Evolutionary conservation across 106 monocot species (phyloP).

Genomic region (Agapanthus africanus): DNA sequence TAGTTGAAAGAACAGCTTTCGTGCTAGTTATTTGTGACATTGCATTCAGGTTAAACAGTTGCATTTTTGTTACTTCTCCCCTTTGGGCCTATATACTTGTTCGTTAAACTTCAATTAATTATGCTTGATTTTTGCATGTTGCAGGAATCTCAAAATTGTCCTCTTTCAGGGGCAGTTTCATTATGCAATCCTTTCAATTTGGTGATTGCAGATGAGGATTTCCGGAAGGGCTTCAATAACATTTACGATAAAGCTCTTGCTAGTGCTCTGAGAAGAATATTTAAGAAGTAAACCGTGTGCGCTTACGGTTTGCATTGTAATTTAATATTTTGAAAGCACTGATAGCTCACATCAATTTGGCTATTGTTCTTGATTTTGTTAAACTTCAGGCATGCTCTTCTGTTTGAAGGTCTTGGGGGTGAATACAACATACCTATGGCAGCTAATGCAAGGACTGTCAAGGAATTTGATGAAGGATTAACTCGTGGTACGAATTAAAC

Average conservation of each 20-base stretch:
- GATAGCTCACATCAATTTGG: no score
- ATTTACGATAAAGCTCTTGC: conserved; percentile 85
- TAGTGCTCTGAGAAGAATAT: conserved; percentile 59
- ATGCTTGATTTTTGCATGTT: conserved; percentile 19
- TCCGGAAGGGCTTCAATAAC: conserved; percentile 87
- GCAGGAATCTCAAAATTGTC: conserved; percentile 72
- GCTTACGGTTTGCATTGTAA: no score
- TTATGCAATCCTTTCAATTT: conserved; percentile 93
- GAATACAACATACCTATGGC: conserved; percentile 78
- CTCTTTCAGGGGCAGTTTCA: conserved; percentile 90
- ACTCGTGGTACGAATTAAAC: conserved; percentile 94
- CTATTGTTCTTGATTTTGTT: conserved; percentile 4
- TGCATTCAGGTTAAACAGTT: no score
- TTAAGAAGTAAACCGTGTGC: conserved; percentile 52
- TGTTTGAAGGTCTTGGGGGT: conserved; percentile 74
- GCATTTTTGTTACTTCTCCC: no score
- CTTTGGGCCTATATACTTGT: neutral
- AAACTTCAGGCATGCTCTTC: conserved; percentile 62
- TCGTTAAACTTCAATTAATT: no score
- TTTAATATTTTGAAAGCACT: no score
- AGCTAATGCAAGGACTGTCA: conserved; percentile 74
- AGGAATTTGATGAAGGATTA: conserved; percentile 91
- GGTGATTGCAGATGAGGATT: conserved; percentile 90
- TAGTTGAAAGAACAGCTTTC: no score
- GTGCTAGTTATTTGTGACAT: no score